Percentiles rank a stretch among this genome's conserved stretches.
phyloP scores from a whole-genome alignment of 164 flowering plant species.

The Stephania yunnanensis region DNA sequence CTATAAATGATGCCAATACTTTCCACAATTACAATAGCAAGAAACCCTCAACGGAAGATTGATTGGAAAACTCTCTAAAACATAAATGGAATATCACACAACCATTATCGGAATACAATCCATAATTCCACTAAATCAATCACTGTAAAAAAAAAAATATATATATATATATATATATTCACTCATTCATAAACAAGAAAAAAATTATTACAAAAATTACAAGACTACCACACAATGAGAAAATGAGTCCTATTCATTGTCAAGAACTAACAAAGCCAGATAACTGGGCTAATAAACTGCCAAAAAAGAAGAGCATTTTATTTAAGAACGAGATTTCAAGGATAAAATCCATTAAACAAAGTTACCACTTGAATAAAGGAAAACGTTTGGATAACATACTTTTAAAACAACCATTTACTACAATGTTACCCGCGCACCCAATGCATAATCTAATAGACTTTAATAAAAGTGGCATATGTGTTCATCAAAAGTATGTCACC shows the following conservation, averaged over 20 bases:
- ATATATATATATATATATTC: no score
- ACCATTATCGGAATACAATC: neutral
- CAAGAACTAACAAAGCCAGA: neutral
- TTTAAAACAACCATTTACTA: no score
- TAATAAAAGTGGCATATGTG: no score
- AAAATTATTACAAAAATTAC: neutral
- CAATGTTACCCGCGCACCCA: no score
- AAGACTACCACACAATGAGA: neutral
- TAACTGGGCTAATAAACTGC: neutral
- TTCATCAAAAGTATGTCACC: no score
- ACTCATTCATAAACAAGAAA: neutral
- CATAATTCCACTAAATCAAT: neutral
- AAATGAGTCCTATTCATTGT: neutral
- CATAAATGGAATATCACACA: neutral
- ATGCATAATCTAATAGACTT: no score
- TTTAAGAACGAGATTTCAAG: neutral
- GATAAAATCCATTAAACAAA: neutral
- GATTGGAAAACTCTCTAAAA: neutral
- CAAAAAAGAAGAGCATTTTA: neutral
- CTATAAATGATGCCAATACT: no score
- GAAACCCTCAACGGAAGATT: neutral
- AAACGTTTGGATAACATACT: no score
- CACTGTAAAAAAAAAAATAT: no score
- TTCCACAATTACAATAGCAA: no score
- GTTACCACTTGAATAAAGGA: no score